phyloP scores from a whole-genome alignment of 192 early-diverging fungal species.

The Coemansia aciculifera region DNA sequence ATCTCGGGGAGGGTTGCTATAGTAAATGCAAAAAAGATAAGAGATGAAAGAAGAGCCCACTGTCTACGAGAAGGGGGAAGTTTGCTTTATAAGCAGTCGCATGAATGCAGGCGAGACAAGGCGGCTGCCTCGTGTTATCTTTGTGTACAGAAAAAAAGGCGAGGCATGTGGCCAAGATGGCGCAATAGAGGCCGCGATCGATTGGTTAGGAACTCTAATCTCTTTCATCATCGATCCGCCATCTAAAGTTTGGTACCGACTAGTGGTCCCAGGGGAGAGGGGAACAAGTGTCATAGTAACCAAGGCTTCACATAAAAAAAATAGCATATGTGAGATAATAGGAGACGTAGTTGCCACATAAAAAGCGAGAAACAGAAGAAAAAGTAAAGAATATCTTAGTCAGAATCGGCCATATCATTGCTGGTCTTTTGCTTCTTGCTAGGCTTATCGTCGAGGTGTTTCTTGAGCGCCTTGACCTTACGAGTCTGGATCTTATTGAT shows the following conservation, averaged over 20 bases:
- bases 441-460: slow-evolving; percentile 34
- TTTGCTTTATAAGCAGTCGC: slow-evolving; percentile 3
- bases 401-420: slow-evolving; percentile 15
- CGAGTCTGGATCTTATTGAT: slow-evolving; percentile 92
- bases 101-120: background rate
- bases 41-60: background rate
- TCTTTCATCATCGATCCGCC: background rate
- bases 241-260: background rate
- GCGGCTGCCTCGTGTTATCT: background rate
- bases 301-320: background rate
- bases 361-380: background rate
- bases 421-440: slow-evolving; percentile 32
- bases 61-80: background rate
- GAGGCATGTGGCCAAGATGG: slow-evolving; percentile 9
- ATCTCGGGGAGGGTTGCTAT: background rate
- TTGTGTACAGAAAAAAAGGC: background rate
- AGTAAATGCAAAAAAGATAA: background rate
- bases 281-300: background rate
- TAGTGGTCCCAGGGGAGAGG: background rate
- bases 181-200: slow-evolving; percentile 5
- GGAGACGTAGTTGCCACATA: background rate
- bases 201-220: slow-evolving; percentile 8
- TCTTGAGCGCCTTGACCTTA: slow-evolving; percentile 98
- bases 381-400: background rate
- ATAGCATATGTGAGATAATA: background rate